Evolutionary conservation across 345 rosid genomes (phyloP).

Genomic region (Combretum micranthum): DNA sequence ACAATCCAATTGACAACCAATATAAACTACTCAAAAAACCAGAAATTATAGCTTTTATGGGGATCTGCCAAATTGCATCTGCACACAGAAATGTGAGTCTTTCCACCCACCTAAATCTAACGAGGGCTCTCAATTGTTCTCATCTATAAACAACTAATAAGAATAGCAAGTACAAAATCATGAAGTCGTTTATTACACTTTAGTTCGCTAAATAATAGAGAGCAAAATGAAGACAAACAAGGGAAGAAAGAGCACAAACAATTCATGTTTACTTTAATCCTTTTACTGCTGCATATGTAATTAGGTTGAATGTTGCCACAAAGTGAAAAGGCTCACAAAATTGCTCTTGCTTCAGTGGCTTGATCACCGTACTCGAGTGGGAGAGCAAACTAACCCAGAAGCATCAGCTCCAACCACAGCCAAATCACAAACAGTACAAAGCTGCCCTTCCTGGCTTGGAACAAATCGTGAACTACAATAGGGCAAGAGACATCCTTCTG

Average conservation of each 20-base stretch:
- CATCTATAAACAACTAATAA: constrained; percentile 13
- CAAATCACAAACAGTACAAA: constrained; percentile 75
- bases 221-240: constrained; percentile 2
- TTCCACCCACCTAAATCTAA: constrained; percentile 4
- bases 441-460: constrained; percentile 60
- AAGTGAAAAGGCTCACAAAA: no score
- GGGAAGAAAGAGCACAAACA: not conserved
- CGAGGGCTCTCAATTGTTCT: constrained; percentile 4
- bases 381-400: constrained; percentile 84
- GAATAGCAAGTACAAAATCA: constrained; percentile 6
- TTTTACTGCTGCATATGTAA: no score
- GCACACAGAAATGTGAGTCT: no score
- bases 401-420: constrained; percentile 89
- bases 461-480: constrained; percentile 80
- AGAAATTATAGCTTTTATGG: no score
- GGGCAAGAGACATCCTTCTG: constrained; percentile 80
- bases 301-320: no score
- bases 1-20: no score
- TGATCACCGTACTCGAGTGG: constrained; percentile 65
- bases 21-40: no score
- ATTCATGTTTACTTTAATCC: not conserved
- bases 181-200: constrained; percentile 9
- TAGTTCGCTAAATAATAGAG: constrained; percentile 3
- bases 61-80: no score
- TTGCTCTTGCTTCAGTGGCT: not conserved